Base-by-base conservation (phyloP, 805 yeast genomes). In the Yamadazyma kitorensis region DNA sequence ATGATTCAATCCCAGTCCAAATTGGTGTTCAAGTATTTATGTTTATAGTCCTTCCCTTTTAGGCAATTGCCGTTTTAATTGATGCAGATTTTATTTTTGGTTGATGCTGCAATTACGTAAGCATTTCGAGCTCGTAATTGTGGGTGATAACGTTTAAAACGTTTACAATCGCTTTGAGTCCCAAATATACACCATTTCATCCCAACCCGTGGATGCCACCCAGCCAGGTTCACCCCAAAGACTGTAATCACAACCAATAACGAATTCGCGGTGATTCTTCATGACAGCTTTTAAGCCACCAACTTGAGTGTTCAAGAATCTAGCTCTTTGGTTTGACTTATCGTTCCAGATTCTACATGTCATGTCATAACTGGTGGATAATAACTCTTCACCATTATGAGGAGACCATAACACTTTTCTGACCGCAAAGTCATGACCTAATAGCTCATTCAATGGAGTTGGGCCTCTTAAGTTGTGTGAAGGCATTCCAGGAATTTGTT, bases 171-270 rank as follows among this genome's bases (percentile, higher is more conserved):
- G 51, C 48, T 76, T 73, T 1, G 85, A 76, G 47, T 84, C 88
- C 95, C 95, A 93, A 6, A 93, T 74, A 53, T 83, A 82, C 5
- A 88, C 81, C 83, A 86, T 87, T 52, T 91, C 95, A 63, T 91
- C 98, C 96, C 96, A 91, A 2, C 96, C 96, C 0, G 89, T 82
- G 11, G 96, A 81, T 7, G 93, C 95, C 12, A 83, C 88, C 88
- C 93, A 89, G 1, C 97, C 97, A 1, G 93, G 94, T 47, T 80
- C 81, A 3, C 98, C 98, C 97, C 97, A 91, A 33, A 93, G 59
- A 45, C 95, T 82, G 85, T 96, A 93, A 63, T 93, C 98, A 44
- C 89, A 83, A 12, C 94, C 97, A 47, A 85, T 77, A 1, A 84
- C 96, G 62, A 91, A 91, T 65, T 91, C 98, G 18, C 78, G 72